Base-by-base conservation (phyloP, 2,329 filamentous ascomycete genomes). In the Periconia sp. region DNA sequence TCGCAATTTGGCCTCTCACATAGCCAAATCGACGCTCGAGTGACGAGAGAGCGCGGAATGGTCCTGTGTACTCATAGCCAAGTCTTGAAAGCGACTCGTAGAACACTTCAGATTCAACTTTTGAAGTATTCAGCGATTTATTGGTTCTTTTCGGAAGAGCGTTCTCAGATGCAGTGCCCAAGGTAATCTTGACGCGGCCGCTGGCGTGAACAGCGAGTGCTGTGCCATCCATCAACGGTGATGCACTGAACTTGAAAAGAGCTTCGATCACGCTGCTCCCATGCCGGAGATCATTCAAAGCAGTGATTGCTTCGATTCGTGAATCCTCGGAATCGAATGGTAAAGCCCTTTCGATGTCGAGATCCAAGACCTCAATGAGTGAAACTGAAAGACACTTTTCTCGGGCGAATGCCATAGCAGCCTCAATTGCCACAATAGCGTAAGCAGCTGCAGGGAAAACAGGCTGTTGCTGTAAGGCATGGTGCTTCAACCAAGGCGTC, bases 361-460 rank as follows among this genome's bases (percentile, higher is more conserved):
- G 7, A 12, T 25, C 23, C 12, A 8, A 12, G 23, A 25, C 12
- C 12, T 25, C 23, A 25, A 25, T 25, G 23, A 25, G 23, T 12
- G 7, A 12, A 12, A 25, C 23, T n/a, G n/a, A 25, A 12, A 12
- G 23, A 8, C 12, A 12, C 12, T 12, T 8, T 12, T 12, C 23
- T 25, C 12, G 23, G 7, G 23, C 23, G 23, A 25, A 12, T 8
- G 23, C 23, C 23, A 39, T 7, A 18, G 34, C 31, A 2, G 49
- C 46, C 12, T 53, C 41, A 10, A 53, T 25, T 3, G 64, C 67
- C 61, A 76, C 74, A 9, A 64, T 58, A 2, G 76, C 40, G 41
- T 73, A 77, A 0, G 65, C 74, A 0, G 75, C 69, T 1, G 55
- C 69, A 0, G 77, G 77, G 29, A 76, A 76, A 2, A 79, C 51